Conservation (phyloP, 345 rosid species). For the Camelina neglecta region DNA sequence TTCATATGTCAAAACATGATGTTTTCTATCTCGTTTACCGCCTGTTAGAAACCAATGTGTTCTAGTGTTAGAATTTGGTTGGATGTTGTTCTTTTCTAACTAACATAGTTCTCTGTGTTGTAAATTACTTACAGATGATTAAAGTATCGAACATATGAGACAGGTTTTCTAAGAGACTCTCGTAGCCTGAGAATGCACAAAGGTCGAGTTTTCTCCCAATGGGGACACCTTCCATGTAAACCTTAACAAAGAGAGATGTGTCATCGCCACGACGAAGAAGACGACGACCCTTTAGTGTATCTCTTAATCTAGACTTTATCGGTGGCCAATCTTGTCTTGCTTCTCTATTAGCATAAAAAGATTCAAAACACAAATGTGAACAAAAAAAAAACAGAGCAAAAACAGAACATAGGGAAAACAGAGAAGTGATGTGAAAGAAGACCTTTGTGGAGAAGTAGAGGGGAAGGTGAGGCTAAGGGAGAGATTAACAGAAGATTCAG, state of each 20-base stretch:
- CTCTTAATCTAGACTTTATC: constrained; percentile 36
- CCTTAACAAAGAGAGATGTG: constrained; percentile 56
- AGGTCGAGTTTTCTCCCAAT: constrained; percentile 72
- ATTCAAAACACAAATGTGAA: constrained; percentile 2
- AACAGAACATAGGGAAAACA: constrained; percentile 22
- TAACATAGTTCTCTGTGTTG: neutral
- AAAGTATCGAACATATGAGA: constrained; percentile 49
- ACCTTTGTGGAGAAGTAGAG: constrained; percentile 45
- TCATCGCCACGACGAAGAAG: constrained; percentile 22
- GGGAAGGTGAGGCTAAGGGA: constrained; percentile 44
- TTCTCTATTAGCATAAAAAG: constrained; percentile 13
- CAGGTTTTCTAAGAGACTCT: constrained; percentile 44
- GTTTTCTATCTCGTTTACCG: constrained; percentile 33
- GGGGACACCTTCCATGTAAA: constrained; percentile 70
- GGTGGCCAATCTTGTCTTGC: constrained; percentile 45
- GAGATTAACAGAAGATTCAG: constrained; percentile 43
- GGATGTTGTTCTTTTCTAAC: neutral
- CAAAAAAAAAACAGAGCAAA: neutral
- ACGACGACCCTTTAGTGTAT: constrained; percentile 39
- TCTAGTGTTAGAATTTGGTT: neutral
- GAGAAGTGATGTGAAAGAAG: constrained; percentile 28
- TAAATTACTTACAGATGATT: constrained; percentile 46
- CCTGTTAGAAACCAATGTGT: constrained; percentile 22
- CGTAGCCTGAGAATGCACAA: constrained; percentile 52
- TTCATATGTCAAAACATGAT: constrained; percentile 48